phyloP scores from a whole-genome alignment of 2,329 filamentous ascomycete genomes.

The Aspergillus sp. region DNA sequence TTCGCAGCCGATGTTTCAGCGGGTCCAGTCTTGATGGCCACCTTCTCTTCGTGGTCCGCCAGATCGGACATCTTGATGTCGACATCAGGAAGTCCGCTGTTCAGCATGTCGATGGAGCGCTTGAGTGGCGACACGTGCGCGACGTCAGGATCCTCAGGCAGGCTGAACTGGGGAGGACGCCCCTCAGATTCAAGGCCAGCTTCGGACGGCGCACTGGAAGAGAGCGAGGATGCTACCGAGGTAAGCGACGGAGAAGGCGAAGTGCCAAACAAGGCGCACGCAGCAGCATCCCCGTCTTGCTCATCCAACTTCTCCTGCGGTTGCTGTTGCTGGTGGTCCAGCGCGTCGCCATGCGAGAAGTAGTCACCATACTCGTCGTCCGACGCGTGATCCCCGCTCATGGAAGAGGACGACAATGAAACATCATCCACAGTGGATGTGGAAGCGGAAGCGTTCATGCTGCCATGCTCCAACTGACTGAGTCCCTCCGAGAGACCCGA shows the following conservation, averaged over 20 bases:
- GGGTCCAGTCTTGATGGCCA: conserved; percentile 25
- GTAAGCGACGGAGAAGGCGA: conserved; percentile 36
- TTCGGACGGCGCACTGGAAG: conserved; percentile 32
- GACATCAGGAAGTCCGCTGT: conserved; percentile 28
- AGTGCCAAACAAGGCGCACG: conserved; percentile 31
- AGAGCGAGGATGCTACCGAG: conserved; percentile 34
- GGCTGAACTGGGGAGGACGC: conserved; percentile 21
- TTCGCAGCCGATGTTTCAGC: conserved; percentile 8
- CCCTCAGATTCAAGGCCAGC: conserved; percentile 21
- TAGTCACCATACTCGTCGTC: conserved; percentile 29
- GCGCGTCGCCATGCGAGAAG: conserved; percentile 22
- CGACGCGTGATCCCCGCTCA: conserved; percentile 20
- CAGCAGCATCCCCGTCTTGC: conserved; percentile 23
- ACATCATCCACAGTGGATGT: conserved; percentile 24
- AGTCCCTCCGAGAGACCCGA: conserved; percentile 40
- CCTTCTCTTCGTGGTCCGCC: conserved; percentile 37
- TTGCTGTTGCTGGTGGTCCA: conserved; percentile 9
- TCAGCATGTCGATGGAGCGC: conserved; percentile 34
- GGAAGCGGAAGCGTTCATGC: conserved; percentile 16
- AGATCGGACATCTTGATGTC: conserved; percentile 31
- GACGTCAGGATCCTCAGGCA: conserved; percentile 19
- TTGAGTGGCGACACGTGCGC: conserved; percentile 28
- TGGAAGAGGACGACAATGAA: conserved; percentile 24
- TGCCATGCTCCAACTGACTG: conserved; percentile 21
- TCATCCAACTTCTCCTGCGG: conserved; percentile 15